Percentiles rank a stretch among this genome's conserved stretches.
These are phyloP conservation scores for Nannochloris sp. DNA, from an alignment of 139 green algal species.

Conservation along the genomic window DNA sequence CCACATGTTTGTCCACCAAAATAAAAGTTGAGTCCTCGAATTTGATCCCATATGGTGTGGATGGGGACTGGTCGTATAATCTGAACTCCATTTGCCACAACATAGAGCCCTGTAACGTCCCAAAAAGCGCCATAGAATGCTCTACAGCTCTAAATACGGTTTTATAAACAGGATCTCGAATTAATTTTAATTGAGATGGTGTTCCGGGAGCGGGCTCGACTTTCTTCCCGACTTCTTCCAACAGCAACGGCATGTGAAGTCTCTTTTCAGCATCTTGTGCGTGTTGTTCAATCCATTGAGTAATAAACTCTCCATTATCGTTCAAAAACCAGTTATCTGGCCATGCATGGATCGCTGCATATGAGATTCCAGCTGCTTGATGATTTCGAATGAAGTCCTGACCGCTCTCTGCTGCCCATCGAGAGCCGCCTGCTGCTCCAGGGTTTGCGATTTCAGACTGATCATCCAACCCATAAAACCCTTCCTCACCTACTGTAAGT, in stretches of 20 bases:
- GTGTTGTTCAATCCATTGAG: constrained; percentile 14
- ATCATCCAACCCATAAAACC: constrained; percentile 18
- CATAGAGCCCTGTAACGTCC: not conserved
- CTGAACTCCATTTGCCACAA: not conserved
- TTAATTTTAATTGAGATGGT: too few relatives aligned
- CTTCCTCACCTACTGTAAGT: constrained; percentile 31
- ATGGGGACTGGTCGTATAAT: not conserved
- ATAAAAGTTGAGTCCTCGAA: too few relatives aligned
- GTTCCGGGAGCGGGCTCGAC: too few relatives aligned
- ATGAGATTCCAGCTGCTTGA: constrained; percentile 24
- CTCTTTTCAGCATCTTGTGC: constrained; percentile 5
- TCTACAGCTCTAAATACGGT: not conserved
- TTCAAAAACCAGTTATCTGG: constrained; percentile 6
- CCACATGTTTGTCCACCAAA: too few relatives aligned
- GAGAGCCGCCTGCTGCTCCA: not conserved
- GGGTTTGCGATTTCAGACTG: constrained; percentile 17
- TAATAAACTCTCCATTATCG: not conserved
- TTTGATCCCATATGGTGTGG: constrained; percentile 2
- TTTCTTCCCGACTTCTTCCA: constrained; percentile 40
- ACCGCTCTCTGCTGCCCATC: constrained; percentile 8
- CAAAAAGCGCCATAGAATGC: not conserved
- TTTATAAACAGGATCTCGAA: not conserved
- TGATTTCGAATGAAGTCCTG: constrained; percentile 38
- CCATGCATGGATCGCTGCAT: constrained; percentile 36
- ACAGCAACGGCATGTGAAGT: constrained; percentile 27